Conservation (phyloP, 179 eudicot species). For the Pouteria campechiana region DNA sequence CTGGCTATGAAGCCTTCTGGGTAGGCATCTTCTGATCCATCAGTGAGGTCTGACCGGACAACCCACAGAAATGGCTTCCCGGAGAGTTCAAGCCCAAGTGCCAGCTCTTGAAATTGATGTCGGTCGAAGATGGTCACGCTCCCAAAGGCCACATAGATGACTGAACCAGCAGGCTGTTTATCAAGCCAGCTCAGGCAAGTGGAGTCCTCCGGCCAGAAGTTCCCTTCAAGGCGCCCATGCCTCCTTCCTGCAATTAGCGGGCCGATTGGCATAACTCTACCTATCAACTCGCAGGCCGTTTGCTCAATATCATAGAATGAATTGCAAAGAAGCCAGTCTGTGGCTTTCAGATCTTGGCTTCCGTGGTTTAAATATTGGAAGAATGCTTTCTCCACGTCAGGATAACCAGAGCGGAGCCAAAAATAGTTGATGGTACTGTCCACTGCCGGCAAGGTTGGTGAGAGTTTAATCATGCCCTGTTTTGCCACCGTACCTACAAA, state of each 20-base stretch:
- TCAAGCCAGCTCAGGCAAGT: conserved; percentile 13
- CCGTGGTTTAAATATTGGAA: neutral
- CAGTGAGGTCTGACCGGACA: conserved; percentile 7
- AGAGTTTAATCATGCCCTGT: conserved; percentile 5
- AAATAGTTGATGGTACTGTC: neutral
- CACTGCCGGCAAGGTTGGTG: conserved; percentile 12
- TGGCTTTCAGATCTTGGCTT: neutral
- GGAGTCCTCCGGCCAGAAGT: conserved; percentile 8
- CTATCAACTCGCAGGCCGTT: conserved; percentile 1
- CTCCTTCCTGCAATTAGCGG: conserved; percentile 4
- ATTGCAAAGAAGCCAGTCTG: conserved; percentile 11
- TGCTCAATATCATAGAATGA: conserved; percentile 3
- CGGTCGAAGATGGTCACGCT: conserved; percentile 8
- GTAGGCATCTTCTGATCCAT: conserved; percentile 2
- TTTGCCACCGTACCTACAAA: conserved; percentile 13
- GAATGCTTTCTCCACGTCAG: neutral
- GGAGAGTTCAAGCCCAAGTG: conserved; percentile 16
- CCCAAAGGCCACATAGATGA: conserved; percentile 17
- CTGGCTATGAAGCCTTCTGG: conserved; percentile 11
- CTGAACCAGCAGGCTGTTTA: conserved; percentile 6
- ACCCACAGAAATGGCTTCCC: conserved; percentile 17
- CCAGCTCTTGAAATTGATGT: conserved; percentile 13
- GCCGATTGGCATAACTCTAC: conserved; percentile 5
- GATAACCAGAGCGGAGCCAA: conserved; percentile 2
- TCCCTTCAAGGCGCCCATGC: neutral